Evolutionary conservation across 2,329 filamentous ascomycete species (phyloP).

Genomic region (Trichoderma sp.): DNA sequence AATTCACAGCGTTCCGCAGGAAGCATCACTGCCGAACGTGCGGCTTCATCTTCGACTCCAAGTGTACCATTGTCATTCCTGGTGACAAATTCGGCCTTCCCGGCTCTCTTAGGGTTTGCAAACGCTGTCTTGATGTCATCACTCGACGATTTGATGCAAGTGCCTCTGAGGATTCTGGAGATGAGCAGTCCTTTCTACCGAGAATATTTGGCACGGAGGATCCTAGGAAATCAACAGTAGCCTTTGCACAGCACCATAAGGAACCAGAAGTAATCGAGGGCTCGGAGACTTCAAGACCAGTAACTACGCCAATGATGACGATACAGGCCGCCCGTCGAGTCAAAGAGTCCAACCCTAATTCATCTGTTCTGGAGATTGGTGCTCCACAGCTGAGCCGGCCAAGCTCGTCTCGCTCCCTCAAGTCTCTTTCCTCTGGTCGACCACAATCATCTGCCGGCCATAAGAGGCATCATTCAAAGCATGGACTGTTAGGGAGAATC

Average conservation of each 20-base stretch:
- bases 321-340: slow-evolving; percentile 64
- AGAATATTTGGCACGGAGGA: slow-evolving; percentile 59
- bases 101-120: slow-evolving; percentile 84
- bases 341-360: slow-evolving; percentile 79
- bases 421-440: slow-evolving; percentile 65
- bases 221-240: slow-evolving; percentile 40
- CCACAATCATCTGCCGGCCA: slow-evolving; percentile 74
- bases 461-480: slow-evolving; percentile 82
- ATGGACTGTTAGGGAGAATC: slow-evolving; percentile 75
- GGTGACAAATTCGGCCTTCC: slow-evolving; percentile 85
- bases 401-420: slow-evolving; percentile 87
- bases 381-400: slow-evolving; percentile 80
- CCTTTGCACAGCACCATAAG: slow-evolving; percentile 37
- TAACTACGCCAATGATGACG: slow-evolving; percentile 70
- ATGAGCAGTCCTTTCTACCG: slow-evolving; percentile 68
- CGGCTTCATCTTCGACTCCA: slow-evolving; percentile 97
- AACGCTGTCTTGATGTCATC: slow-evolving; percentile 87
- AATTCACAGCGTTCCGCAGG: slow-evolving; percentile 88
- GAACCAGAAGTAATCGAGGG: slow-evolving; percentile 41
- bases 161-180: slow-evolving; percentile 80
- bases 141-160: slow-evolving; percentile 87
- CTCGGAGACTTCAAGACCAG: slow-evolving; percentile 50
- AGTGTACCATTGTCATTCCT: slow-evolving; percentile 89
- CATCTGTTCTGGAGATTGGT: slow-evolving; percentile 87
- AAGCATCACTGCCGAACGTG: slow-evolving; percentile 97